Base-by-base conservation (phyloP, 257 asterid genomes). In the Penstemon barbatus region DNA sequence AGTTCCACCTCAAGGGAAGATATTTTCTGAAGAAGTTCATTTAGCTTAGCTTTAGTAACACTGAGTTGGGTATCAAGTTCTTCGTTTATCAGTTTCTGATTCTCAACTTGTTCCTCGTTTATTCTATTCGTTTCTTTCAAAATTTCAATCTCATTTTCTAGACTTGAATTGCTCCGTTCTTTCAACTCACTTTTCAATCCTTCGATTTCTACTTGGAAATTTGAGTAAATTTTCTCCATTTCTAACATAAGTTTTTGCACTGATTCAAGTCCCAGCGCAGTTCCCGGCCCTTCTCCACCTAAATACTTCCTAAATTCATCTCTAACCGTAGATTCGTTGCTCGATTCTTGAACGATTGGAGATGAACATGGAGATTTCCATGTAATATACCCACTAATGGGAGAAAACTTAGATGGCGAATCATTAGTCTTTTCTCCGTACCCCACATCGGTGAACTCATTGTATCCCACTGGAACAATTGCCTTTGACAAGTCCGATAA, bases 31-130 rank as follows among this genome's bases (percentile, higher is more conserved):
- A 78, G 75, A 65, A 74, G 72, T 67, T 85, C 92, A 50, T 79
- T 79, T 18, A 82, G 75, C 50, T 81, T 74, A 60, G 72, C 78
- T 73, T 62, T 85, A 15, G 86, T 66, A 58, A 85, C 84, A 7
- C 43, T 77, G 59, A 92, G 84, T 69, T 85, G 94, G 12, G 92
- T 84, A 8, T 88, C 95, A 18, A 90, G 86, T 57, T 90, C 97
- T 71, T 85, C 95, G 57, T 85, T 87, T 7, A 78, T 66, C 66
- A 68, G 42, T 78, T 86, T 90, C 84, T 87, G 87, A 71, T 78
- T 78, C 79, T 86, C 96, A 3, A 79, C 45, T 68, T 86, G 83
- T 44, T 88, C 97, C 71, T 87, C 96, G 8, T 15, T 57, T 65
- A 43, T 40, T 62, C 78, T 78, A 68, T 80, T 85, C 10, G 85